Base-by-base conservation (phyloP, 345 rosid species). In the Populus davidiana region DNA sequence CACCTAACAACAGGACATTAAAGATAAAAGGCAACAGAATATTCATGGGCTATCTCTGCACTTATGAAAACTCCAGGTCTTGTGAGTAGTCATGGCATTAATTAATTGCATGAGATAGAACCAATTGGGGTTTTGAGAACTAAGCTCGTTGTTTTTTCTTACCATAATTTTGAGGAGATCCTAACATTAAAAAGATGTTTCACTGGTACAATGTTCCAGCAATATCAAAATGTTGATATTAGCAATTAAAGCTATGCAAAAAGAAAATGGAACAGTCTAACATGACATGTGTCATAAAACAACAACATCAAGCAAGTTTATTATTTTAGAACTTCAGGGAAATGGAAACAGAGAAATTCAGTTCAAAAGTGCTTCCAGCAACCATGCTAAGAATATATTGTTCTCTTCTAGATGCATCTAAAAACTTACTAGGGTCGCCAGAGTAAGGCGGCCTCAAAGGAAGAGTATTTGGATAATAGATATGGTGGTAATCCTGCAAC, bases 391-490 rank as follows among this genome's bases (percentile, higher is more conserved):
- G 36, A 7, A 38, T 36, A 35, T 25, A 18, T 5, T 41, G n/a
- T 8, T 14, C 27, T 16, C n/a, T 16, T 41, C 71, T 8, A 78
- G 16, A 59, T 11, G 52, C 35, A 54, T 39, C 43, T 20, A 21
- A 14, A 31, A 71, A 20, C 49, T 43, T 64, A 78, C 81, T 78
- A 23, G 84, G 81, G 56, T 81, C 79, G n/a, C 84, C 81, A 64
- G 81, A 70, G 41, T 77, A 69, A 63, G 84, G 79, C 76, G 67
- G 38, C 67, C 81, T 81, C 68, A 69, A 54, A 41, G 84, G 84
- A 41, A 81, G 84, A 49, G 73, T 69, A 18, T 61, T 77, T 7
- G 81, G 84, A 70, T 81, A 81, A 39, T 64, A 64, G 18, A 69
- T 61, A 61, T 41, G 54, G 23, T 74, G 23, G 72, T 65, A 81